phyloP scores from a whole-genome alignment of 1,139 yeast species.

The Suhomyces panamericanus region DNA sequence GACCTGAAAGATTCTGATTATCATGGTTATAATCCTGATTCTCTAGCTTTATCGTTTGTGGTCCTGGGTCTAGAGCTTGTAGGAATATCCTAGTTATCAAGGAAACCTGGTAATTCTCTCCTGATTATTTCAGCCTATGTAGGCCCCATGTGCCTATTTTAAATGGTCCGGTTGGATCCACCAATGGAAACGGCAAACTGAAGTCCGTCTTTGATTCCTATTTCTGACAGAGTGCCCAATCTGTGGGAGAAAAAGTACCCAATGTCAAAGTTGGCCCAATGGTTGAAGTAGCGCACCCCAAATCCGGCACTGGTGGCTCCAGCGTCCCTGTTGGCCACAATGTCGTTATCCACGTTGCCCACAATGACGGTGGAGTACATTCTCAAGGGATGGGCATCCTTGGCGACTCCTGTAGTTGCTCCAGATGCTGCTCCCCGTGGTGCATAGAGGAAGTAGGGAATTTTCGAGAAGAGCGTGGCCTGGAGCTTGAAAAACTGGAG shows the following conservation, averaged over 20 bases:
- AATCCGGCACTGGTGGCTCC: conserved; percentile 41
- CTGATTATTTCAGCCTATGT: too few species aligned
- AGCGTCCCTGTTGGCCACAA: conserved; percentile 23
- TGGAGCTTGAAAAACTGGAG: conserved; percentile 39
- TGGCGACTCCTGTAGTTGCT: conserved; percentile 15
- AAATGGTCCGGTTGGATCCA: conserved; percentile 30
- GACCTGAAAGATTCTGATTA: too few species aligned
- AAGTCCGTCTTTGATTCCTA: conserved; percentile 47
- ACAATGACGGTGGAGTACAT: conserved; percentile 38
- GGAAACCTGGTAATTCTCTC: too few species aligned
- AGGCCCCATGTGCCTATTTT: too few species aligned
- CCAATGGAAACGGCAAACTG: conserved; percentile 50
- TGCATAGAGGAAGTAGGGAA: conserved; percentile 34
- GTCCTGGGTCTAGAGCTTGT: too few species aligned
- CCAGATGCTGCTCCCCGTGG: conserved; percentile 19
- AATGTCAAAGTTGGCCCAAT: conserved; percentile 49
- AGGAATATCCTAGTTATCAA: too few species aligned
- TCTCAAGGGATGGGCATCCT: conserved; percentile 43
- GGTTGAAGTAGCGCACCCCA: conserved; percentile 44
- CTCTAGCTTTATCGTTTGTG: too few species aligned
- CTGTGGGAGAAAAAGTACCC: conserved; percentile 46
- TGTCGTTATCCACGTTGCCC: conserved; percentile 36
- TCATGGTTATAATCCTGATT: too few species aligned
- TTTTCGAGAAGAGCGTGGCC: conserved; percentile 35
- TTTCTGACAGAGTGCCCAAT: conserved; percentile 20